Conservation (phyloP, 176 grass and related monocot genomes). For the Pontederia crassipes region DNA sequence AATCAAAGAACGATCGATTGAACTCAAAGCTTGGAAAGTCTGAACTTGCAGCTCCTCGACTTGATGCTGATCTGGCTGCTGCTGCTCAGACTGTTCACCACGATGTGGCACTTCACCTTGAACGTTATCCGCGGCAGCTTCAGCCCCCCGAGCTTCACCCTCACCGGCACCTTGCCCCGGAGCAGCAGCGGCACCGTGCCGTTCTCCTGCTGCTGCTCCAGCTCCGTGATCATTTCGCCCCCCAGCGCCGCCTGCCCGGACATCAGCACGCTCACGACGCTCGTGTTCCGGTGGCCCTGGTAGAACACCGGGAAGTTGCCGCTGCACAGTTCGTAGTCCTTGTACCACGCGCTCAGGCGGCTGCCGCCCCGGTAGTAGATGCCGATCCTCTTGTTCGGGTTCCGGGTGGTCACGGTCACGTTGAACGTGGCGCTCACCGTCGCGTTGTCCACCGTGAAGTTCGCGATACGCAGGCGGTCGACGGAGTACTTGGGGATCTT, state of each 20-base stretch:
- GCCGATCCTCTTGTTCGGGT: conserved; percentile 75
- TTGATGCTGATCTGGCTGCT: conserved; percentile 33
- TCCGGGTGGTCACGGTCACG: conserved; percentile 42
- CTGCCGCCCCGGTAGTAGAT: conserved; percentile 71
- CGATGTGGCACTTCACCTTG: conserved; percentile 40
- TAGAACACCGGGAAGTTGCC: conserved; percentile 66
- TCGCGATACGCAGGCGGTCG: conserved; percentile 40
- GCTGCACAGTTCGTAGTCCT: conserved; percentile 46
- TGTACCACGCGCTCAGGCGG: conserved; percentile 43
- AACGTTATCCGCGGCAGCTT: conserved; percentile 68
- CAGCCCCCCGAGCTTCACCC: conserved; percentile 57
- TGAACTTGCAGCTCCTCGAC: conserved; percentile 69
- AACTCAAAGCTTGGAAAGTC: conserved; percentile 52
- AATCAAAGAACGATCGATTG: background rate
- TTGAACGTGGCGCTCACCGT: conserved; percentile 43
- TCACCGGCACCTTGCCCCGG: conserved; percentile 43
- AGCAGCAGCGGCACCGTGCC: conserved; percentile 50
- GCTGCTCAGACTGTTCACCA: conserved; percentile 41
- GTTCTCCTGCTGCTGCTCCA: conserved; percentile 24
- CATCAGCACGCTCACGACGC: conserved; percentile 29
- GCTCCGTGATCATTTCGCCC: conserved; percentile 28
- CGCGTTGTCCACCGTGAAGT: conserved; percentile 35
- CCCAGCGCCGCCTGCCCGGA: conserved; percentile 39
- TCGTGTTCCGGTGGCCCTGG: conserved; percentile 79
- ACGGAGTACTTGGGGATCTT: conserved; percentile 77